Percentiles rank a stretch among this genome's conserved stretches.
Evolutionary conservation across 2,329 filamentous ascomycete species (phyloP).

Genomic region (Venturia effusa): DNA sequence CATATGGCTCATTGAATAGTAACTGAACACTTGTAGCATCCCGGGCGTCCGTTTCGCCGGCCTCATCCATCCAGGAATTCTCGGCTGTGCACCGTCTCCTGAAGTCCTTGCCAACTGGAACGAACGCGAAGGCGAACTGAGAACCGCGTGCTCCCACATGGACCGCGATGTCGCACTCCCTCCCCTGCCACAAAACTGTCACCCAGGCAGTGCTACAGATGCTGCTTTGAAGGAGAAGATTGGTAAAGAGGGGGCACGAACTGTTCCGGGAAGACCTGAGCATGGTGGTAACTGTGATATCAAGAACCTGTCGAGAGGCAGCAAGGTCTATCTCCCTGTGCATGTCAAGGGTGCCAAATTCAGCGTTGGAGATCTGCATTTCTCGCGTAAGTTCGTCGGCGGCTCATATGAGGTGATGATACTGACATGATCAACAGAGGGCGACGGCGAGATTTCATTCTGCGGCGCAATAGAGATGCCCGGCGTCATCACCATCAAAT

Average conservation of each 20-base stretch:
- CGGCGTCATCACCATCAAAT: conserved; percentile 80
- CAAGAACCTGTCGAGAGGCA: conserved; percentile 71
- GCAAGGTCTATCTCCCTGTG: conserved; percentile 77
- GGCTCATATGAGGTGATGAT: neutral
- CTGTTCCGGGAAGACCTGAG: conserved; percentile 73
- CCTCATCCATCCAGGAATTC: conserved; percentile 82
- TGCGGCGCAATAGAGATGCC: conserved; percentile 81
- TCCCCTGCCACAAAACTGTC: conserved; percentile 59
- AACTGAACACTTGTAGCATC: conserved; percentile 33
- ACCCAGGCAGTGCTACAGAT: conserved; percentile 54
- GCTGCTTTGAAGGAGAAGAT: conserved; percentile 53
- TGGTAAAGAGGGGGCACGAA: conserved; percentile 68
- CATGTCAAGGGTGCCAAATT: conserved; percentile 84
- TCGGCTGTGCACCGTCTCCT: conserved; percentile 76
- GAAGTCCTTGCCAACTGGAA: conserved; percentile 78
- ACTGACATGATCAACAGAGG: conserved; percentile 38
- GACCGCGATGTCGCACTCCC: conserved; percentile 66
- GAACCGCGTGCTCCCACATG: conserved; percentile 53
- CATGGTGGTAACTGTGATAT: conserved; percentile 90
- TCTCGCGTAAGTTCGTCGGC: conserved; percentile 43
- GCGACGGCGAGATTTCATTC: conserved; percentile 81
- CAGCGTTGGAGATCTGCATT: conserved; percentile 79
- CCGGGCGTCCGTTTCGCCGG: conserved; percentile 80
- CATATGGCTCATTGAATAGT: neutral
- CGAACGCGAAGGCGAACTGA: conserved; percentile 67